Evolutionary conservation across 805 yeast genomes (phyloP), one percentile per base, ranked within the genome.

Genomic region (Huiozyma naganishii): DNA sequence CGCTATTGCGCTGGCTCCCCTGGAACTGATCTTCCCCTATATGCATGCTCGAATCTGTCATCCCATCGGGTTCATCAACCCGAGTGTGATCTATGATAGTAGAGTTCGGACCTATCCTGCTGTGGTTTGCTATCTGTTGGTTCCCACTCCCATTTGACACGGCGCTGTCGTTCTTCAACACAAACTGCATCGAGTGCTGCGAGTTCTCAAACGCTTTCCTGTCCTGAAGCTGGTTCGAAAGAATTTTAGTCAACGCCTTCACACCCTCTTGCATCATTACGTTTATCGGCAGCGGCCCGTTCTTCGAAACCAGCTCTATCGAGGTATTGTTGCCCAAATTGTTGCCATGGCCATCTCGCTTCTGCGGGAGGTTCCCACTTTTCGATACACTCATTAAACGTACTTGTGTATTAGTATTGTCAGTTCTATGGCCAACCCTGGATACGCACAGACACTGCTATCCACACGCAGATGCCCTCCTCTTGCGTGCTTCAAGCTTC

Each of bases 221-320:
- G 36, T 58, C 62, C 44, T 57, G 61, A 27, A 57, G 37, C 40
- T 57, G 62, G 17, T 52, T 51, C 5, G 62, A 50, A 33, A 61
- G 43, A 13, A 59, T 54, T 41, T 57, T 58, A 1, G 61, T 55
- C 13, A 61, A 36, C 2, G 64, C 64, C 37, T 59, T 59, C 11
- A 61, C 61, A 40, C 65, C 64, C 44, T 61, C 62, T 50, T 57
- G 62, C 61, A 59, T 58, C 64, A 61, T 58, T 12, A 57, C 49
- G 43, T 57, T 55, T 29, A 61, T 52, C 27, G 62, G 59, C 23
- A 58, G 49, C 3, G 61, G 57, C 1, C 62, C 62, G 47, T 53
- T 55, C 34, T 50, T 48, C 7, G 60, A 52, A 7, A 54, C 52
- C 6, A 54, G 36, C 35, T 57, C 61, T 27, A 54, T 52, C 5